phyloP scores from a whole-genome alignment of 1,284 basidiomycete species.

The Bondarzewia mesenterica region DNA sequence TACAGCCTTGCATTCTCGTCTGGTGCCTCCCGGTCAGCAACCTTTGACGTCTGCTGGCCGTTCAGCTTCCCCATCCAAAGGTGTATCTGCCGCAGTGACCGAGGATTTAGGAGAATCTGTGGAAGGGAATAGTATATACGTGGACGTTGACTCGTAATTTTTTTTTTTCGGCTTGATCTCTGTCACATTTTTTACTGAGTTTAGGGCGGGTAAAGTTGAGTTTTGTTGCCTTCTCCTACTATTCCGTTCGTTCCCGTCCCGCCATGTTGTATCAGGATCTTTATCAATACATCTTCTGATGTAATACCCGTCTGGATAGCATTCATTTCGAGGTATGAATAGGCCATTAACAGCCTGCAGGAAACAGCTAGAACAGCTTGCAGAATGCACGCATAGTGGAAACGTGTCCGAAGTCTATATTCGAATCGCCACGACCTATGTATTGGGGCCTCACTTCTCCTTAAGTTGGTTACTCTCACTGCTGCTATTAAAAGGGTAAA shows the following conservation, averaged over 20 bases:
- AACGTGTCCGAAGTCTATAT: too few species aligned
- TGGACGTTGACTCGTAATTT: constrained; percentile 2
- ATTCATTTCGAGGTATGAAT: not conserved
- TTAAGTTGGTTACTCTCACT: too few species aligned
- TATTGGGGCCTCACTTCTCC: too few species aligned
- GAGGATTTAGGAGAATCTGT: not conserved
- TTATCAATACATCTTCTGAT: too few species aligned
- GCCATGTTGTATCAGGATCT: not conserved
- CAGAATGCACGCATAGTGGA: too few species aligned
- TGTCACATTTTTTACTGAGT: not conserved
- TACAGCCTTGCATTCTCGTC: not conserved
- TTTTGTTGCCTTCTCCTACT: not conserved
- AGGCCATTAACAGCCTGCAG: too few species aligned
- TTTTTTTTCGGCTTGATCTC: not conserved
- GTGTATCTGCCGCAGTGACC: not conserved
- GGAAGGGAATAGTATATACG: constrained; percentile 1
- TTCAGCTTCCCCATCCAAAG: not conserved
- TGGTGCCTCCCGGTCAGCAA: not conserved
- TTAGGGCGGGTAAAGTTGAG: not conserved
- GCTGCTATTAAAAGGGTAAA: too few species aligned
- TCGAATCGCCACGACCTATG: too few species aligned
- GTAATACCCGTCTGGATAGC: too few species aligned
- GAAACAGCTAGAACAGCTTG: too few species aligned
- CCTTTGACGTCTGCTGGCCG: not conserved
- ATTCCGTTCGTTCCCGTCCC: too few species aligned